These are phyloP conservation scores for Hypseocharis bilobata DNA, from an alignment of 441 rosid genomes.

Conservation along the genomic window DNA sequence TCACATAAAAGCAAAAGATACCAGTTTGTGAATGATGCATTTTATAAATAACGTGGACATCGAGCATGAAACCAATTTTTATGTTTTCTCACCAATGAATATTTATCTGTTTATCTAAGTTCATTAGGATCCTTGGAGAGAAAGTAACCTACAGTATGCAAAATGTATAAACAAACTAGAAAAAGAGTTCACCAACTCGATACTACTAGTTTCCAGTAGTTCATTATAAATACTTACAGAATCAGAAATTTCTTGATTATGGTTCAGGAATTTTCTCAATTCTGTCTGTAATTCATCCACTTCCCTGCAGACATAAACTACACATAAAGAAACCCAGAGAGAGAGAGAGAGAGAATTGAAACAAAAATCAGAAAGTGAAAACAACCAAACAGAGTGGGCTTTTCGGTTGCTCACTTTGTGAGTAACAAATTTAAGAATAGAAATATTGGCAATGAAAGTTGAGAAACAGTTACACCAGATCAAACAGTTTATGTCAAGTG, in stretches of 20 bases:
- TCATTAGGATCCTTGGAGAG: constrained; percentile 35
- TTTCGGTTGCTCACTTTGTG: constrained; percentile 3
- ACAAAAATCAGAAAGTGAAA: background rate
- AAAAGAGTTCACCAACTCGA: constrained; percentile 9
- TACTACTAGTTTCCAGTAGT: constrained; percentile 15
- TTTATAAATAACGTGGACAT: background rate
- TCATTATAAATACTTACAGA: constrained; percentile 41
- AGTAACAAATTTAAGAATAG: background rate
- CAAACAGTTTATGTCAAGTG: background rate
- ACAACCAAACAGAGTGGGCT: background rate
- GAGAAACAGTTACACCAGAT: background rate
- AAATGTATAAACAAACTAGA: constrained; percentile 21
- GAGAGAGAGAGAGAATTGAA: background rate
- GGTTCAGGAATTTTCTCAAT: constrained; percentile 38
- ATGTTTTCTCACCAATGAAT: constrained; percentile 44
- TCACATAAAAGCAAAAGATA: background rate
- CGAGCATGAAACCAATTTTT: constrained; percentile 14
- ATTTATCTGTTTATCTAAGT: constrained; percentile 32
- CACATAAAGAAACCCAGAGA: background rate
- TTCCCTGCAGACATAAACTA: constrained; percentile 43
- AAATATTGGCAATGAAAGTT: background rate
- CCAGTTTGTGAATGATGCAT: background rate
- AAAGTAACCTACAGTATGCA: constrained; percentile 40
- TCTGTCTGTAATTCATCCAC: constrained; percentile 49
- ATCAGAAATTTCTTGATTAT: constrained; percentile 33